phyloP scores from a whole-genome alignment of 352 stramenopile genomes.

The Phytophthora aleatoria region DNA sequence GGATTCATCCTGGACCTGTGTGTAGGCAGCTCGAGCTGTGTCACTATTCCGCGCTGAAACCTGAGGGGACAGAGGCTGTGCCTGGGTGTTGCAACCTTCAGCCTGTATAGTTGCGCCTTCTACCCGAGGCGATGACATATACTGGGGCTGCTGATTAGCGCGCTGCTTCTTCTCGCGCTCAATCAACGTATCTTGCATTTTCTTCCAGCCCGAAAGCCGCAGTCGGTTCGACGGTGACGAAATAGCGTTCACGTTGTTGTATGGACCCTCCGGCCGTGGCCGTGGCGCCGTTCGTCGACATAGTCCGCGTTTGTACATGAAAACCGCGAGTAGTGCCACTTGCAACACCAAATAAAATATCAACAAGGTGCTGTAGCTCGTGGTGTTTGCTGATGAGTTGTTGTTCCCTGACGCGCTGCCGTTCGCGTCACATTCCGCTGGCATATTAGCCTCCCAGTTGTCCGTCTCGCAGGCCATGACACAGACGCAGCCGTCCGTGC shows the following conservation, averaged over 20 bases:
- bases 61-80: slow-evolving; percentile 10
- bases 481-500: slow-evolving; percentile 63
- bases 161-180: slow-evolving; percentile 61
- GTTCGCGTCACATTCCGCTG: slow-evolving; percentile 45
- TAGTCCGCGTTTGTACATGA: slow-evolving; percentile 61
- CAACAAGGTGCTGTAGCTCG: slow-evolving; percentile 64
- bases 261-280: slow-evolving; percentile 44
- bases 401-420: slow-evolving; percentile 20
- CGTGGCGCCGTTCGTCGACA: slow-evolving; percentile 38
- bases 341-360: slow-evolving; percentile 76
- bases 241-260: slow-evolving; percentile 78
- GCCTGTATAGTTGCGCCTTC: slow-evolving; percentile 10
- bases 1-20: slow-evolving; percentile 17
- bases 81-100: slow-evolving; percentile 4
- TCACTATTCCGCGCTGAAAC: slow-evolving; percentile 17
- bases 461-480: slow-evolving; percentile 59
- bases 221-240: slow-evolving; percentile 70
- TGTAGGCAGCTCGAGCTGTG: slow-evolving; percentile 18
- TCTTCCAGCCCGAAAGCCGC: slow-evolving; percentile 63
- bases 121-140: slow-evolving; percentile 28
- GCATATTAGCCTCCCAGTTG: slow-evolving; percentile 59
- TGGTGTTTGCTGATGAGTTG: slow-evolving; percentile 10
- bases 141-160: slow-evolving; percentile 28
- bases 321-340: slow-evolving; percentile 54
- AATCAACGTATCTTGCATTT: slow-evolving; percentile 59